These are phyloP conservation scores for Tephrocybe rancida DNA, from an alignment of 768 basidiomycete genomes.

Conservation along the genomic window DNA sequence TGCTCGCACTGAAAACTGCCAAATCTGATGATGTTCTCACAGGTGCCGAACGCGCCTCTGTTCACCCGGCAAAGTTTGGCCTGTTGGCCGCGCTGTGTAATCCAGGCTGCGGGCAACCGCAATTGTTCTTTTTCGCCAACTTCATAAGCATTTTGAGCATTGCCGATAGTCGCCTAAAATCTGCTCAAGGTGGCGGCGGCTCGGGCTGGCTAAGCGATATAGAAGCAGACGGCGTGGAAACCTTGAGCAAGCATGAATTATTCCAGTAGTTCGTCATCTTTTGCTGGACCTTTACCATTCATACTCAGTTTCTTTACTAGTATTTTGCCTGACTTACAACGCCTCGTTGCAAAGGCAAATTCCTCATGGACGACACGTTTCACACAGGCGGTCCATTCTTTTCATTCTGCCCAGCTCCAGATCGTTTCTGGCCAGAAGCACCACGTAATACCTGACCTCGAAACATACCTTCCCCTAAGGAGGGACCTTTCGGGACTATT, in stretches of 20 bases:
- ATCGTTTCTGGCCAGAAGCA: conserved; percentile 25
- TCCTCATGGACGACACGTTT: conserved; percentile 45
- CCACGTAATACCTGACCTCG: conserved; percentile 38
- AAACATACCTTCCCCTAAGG: conserved; percentile 47
- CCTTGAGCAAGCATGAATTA: conserved; percentile 27
- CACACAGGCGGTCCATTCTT: conserved; percentile 34
- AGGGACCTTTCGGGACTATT: conserved; percentile 50
- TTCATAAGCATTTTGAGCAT: conserved; percentile 46
- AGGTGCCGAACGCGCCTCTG: conserved; percentile 25
- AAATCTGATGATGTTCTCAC: conserved; percentile 20
- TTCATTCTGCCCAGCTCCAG: conserved; percentile 33
- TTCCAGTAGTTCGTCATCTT: conserved; percentile 36
- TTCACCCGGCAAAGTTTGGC: conserved; percentile 38
- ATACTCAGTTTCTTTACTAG: conserved; percentile 26
- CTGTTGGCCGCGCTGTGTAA: conserved; percentile 61
- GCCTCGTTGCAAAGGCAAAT: conserved; percentile 33
- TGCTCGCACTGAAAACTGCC: conserved; percentile 22
- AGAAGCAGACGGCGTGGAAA: conserved; percentile 14
- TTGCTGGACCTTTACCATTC: conserved; percentile 3
- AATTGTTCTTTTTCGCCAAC: conserved; percentile 54
- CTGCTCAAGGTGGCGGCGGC: conserved; percentile 8
- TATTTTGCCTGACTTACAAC: conserved; percentile 38
- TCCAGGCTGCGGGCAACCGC: conserved; percentile 58
- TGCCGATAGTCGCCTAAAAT: conserved; percentile 27
- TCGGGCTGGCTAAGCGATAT: conserved; percentile 21